These are phyloP conservation scores for Xylariaceae sp. DNA, from an alignment of 2,329 filamentous ascomycete genomes.

Conservation along the genomic window DNA sequence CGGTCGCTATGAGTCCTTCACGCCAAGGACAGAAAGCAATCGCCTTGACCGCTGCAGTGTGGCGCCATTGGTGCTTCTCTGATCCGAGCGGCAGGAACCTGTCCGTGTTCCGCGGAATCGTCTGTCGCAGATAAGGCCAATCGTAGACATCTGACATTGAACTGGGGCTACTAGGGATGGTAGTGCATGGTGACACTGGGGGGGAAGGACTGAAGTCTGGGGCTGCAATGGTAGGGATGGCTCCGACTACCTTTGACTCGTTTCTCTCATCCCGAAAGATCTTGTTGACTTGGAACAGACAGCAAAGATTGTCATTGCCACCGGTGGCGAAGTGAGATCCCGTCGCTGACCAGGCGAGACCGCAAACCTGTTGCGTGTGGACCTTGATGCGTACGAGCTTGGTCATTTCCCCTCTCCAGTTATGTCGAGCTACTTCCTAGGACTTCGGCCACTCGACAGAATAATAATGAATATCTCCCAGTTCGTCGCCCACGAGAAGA, in stretches of 20 bases:
- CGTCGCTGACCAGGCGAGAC: constrained; percentile 79
- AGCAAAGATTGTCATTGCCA: constrained; percentile 88
- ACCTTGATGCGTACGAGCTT: constrained; percentile 72
- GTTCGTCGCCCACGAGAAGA: constrained; percentile 79
- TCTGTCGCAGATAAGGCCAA: not conserved
- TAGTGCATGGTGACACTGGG: not conserved
- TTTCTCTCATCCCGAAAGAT: constrained; percentile 38
- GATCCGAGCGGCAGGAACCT: constrained; percentile 49
- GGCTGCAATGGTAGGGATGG: not conserved
- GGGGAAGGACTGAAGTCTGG: not conserved
- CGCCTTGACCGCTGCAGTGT: constrained; percentile 89
- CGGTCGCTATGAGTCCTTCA: constrained; percentile 78
- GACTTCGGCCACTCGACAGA: constrained; percentile 76
- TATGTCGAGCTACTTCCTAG: constrained; percentile 59
- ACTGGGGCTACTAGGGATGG: not conserved
- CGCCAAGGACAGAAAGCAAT: constrained; percentile 98
- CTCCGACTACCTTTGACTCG: not conserved
- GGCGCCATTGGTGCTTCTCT: constrained; percentile 69
- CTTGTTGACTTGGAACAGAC: constrained; percentile 68
- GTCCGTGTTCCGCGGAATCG: constrained; percentile 23
- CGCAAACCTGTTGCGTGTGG: constrained; percentile 88
- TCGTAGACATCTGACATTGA: not conserved
- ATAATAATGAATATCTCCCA: constrained; percentile 82
- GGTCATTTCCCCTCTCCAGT: constrained; percentile 74
- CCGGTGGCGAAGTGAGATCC: constrained; percentile 79